Conservation (phyloP, 2,329 filamentous ascomycete species). For the Claviceps africana region DNA sequence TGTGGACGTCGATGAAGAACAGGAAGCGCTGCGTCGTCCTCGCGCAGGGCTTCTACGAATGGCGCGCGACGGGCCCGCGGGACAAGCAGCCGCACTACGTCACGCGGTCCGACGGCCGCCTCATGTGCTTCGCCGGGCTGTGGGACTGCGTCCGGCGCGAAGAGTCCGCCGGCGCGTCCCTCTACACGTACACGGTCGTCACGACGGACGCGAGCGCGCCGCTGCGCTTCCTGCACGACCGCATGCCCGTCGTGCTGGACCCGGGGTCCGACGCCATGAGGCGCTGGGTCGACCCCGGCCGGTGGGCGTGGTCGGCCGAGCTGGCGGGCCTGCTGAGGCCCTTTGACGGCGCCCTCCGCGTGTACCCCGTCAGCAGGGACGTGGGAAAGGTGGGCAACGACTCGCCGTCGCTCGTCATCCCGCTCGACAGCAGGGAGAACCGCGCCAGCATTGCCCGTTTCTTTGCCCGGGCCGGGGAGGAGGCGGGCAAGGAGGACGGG, state of each 20-base stretch:
- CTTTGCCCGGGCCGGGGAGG: constrained; percentile 48
- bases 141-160: constrained; percentile 77
- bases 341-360: constrained; percentile 63
- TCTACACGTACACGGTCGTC: constrained; percentile 87
- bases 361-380: constrained; percentile 74
- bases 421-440: constrained; percentile 72
- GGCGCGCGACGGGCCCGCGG: constrained; percentile 65
- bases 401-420: constrained; percentile 69
- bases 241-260: constrained; percentile 90
- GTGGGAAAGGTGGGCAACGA: constrained; percentile 93
- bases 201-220: constrained; percentile 78
- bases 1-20: constrained; percentile 89
- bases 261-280: constrained; percentile 55
- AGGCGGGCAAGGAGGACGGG: background rate
- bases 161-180: constrained; percentile 38
- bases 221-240: constrained; percentile 75
- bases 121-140: constrained; percentile 82
- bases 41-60: constrained; percentile 92
- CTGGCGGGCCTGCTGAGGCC: constrained; percentile 70
- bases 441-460: constrained; percentile 92
- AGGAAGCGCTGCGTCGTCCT: constrained; percentile 77
- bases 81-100: constrained; percentile 78
- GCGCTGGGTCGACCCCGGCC: constrained; percentile 64
- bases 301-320: constrained; percentile 60
- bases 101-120: constrained; percentile 63